Conservation (phyloP, 2,329 filamentous ascomycete species). For the Aspergillus jensenii region DNA sequence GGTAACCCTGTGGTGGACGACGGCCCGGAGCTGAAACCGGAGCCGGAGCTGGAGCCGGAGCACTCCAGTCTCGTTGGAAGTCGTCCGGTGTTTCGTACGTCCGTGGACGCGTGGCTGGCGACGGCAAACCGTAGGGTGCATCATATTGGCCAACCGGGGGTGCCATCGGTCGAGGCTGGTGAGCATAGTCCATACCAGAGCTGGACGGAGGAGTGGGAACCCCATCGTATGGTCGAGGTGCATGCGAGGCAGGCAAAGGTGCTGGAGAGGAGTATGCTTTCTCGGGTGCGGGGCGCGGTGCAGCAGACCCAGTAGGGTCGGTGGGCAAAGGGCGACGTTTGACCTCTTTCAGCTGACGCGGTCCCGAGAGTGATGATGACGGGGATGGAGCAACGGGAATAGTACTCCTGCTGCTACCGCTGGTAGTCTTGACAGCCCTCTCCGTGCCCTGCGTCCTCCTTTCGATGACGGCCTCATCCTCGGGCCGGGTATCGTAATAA, state of each 20-base stretch:
- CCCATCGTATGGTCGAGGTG: slow-evolving; percentile 25
- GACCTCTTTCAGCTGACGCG: slow-evolving; percentile 61
- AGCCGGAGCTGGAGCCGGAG: slow-evolving; percentile 13
- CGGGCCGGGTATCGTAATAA: slow-evolving; percentile 87
- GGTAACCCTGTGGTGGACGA: slow-evolving; percentile 20
- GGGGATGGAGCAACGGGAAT: not conserved
- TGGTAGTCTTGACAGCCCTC: slow-evolving; percentile 30
- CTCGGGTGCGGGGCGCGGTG: slow-evolving; percentile 46
- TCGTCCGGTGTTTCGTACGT: slow-evolving; percentile 33
- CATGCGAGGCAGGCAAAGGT: slow-evolving; percentile 31
- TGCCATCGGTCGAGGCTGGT: slow-evolving; percentile 74
- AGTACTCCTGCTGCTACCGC: slow-evolving; percentile 17
- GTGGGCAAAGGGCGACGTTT: slow-evolving; percentile 83
- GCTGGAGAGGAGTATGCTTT: slow-evolving; percentile 27
- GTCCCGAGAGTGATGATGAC: slow-evolving; percentile 38
- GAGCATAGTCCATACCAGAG: slow-evolving; percentile 66
- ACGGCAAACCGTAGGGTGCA: slow-evolving; percentile 37
- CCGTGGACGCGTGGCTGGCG: slow-evolving; percentile 25
- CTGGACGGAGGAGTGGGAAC: slow-evolving; percentile 40
- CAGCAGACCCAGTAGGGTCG: slow-evolving; percentile 63
- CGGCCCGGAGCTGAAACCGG: slow-evolving; percentile 8
- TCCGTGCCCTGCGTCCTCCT: slow-evolving; percentile 52
- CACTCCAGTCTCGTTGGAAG: slow-evolving; percentile 28
- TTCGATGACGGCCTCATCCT: slow-evolving; percentile 66
- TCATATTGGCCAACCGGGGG: slow-evolving; percentile 49